These are phyloP conservation scores for Blastocystis sp. DNA, from an alignment of 352 stramenopile genomes.

Conservation along the genomic window DNA sequence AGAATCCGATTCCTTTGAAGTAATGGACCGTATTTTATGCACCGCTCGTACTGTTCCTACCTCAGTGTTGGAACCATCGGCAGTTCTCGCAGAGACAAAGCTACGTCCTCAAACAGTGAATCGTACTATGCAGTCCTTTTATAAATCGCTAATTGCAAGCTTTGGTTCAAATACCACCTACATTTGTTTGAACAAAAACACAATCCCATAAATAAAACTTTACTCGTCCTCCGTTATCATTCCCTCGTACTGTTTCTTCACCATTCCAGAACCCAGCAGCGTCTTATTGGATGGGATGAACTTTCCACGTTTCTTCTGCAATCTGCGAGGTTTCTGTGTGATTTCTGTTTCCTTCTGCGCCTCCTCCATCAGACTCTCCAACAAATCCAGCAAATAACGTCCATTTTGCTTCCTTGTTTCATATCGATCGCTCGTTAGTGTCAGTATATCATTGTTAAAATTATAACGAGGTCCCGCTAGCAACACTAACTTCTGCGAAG, in stretches of 20 bases:
- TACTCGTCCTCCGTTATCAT: conserved; percentile 57
- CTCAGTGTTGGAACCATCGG: not conserved
- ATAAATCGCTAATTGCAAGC: not conserved
- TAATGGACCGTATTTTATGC: not conserved
- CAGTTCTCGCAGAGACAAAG: not conserved
- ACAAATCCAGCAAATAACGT: conserved; percentile 40
- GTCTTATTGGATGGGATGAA: conserved; percentile 27
- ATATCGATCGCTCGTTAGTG: conserved; percentile 45
- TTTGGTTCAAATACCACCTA: not conserved
- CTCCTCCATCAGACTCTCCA: conserved; percentile 56
- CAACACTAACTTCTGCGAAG: conserved; percentile 56
- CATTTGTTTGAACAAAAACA: not conserved
- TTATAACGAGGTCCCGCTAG: conserved; percentile 53
- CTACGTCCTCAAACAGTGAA: not conserved
- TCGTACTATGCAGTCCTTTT: not conserved
- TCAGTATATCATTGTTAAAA: conserved; percentile 59
- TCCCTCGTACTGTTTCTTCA: conserved; percentile 59
- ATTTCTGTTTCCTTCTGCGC: conserved; percentile 39
- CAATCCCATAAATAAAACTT: not conserved
- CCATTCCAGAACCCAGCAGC: conserved; percentile 26
- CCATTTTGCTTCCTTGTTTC: conserved; percentile 48
- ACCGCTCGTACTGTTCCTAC: not conserved
- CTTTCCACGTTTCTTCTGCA: conserved; percentile 10
- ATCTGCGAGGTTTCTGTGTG: not conserved
- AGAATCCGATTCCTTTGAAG: not conserved